These are phyloP conservation scores for Cyberlindnera maclurae DNA, from an alignment of 805 yeast genomes.

Conservation along the genomic window DNA sequence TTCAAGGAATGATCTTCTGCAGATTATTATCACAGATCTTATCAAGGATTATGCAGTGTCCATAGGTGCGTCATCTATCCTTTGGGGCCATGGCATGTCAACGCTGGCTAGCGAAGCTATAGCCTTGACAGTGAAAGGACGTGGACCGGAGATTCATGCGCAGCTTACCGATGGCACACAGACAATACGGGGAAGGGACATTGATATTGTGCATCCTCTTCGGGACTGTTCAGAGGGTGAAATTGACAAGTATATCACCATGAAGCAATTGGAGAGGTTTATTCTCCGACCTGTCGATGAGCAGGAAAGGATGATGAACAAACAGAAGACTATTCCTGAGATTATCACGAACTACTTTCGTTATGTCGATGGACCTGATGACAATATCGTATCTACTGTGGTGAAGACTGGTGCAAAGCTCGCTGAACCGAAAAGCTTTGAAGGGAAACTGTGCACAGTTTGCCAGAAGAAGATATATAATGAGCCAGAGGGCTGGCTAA, in stretches of 20 bases:
- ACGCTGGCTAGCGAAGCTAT: constrained; percentile 74
- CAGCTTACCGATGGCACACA: constrained; percentile 39
- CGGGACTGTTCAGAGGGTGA: constrained; percentile 72
- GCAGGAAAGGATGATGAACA: constrained; percentile 38
- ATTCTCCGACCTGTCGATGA: constrained; percentile 15
- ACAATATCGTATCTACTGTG: constrained; percentile 88
- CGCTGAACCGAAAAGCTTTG: constrained; percentile 35
- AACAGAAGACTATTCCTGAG: constrained; percentile 76
- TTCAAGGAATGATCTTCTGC: constrained; percentile 54
- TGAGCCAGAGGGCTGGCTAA: constrained; percentile 61
- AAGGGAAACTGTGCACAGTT: constrained; percentile 38
- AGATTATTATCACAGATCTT: constrained; percentile 40
- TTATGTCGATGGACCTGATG: constrained; percentile 68
- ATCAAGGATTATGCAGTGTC: constrained; percentile 39
- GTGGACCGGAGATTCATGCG: constrained; percentile 63
- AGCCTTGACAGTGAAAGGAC: constrained; percentile 75
- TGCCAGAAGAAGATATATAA: constrained; percentile 50
- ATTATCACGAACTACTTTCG: constrained; percentile 67
- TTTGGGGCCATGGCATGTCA: constrained; percentile 79
- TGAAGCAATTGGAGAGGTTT: constrained; percentile 22
- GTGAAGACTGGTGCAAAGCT: constrained; percentile 83
- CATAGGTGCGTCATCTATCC: constrained; percentile 43
- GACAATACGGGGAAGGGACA: constrained; percentile 22
- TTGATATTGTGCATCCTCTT: constrained; percentile 59
- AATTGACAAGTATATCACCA: constrained; percentile 44